Evolutionary conservation across 208 protist species (phyloP).

Genomic region (Leishmania aethiopica): DNA sequence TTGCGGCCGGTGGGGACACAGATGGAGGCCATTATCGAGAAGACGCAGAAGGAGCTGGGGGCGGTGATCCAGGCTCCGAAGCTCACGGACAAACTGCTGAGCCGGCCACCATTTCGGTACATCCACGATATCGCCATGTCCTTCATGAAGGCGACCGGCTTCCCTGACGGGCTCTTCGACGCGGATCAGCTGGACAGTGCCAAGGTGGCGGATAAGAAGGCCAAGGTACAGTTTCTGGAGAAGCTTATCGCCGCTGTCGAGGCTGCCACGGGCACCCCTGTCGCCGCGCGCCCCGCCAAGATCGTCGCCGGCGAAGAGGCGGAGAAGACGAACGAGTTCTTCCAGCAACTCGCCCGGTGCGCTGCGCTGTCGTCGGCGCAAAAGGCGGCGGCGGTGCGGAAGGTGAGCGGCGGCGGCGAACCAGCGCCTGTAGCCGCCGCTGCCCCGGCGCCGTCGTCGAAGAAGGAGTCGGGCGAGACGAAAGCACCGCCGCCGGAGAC

Average conservation of each 20-base stretch:
- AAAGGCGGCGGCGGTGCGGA: slow-evolving; percentile 65
- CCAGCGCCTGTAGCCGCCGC: background rate
- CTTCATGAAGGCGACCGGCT: slow-evolving; percentile 67
- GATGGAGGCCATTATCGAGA: slow-evolving; percentile 67
- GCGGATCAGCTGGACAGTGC: slow-evolving; percentile 71
- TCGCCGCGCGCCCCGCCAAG: slow-evolving; percentile 69
- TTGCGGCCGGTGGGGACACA: background rate
- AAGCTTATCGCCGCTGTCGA: slow-evolving; percentile 80
- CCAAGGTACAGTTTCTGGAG: slow-evolving; percentile 80
- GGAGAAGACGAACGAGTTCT: slow-evolving; percentile 86
- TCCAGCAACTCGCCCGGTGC: slow-evolving; percentile 84
- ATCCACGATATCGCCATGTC: slow-evolving; percentile 87
- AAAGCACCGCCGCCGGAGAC: slow-evolving; percentile 22
- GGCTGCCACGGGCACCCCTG: slow-evolving; percentile 68
- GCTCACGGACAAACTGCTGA: slow-evolving; percentile 90
- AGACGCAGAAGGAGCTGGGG: slow-evolving; percentile 81
- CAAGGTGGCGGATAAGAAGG: slow-evolving; percentile 85
- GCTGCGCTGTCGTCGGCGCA: slow-evolving; percentile 58
- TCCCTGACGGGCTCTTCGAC: slow-evolving; percentile 69
- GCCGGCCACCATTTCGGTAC: slow-evolving; percentile 89
- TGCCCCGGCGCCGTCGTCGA: background rate
- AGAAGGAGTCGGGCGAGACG: background rate
- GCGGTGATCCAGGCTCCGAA: slow-evolving; percentile 79
- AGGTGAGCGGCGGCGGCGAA: slow-evolving; percentile 45
- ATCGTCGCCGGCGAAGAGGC: slow-evolving; percentile 88